Percentiles rank a stretch among this genome's conserved stretches.
These are phyloP conservation scores for Apophysomyces elegans DNA, from an alignment of 371 early-diverging fungal species.

Conservation along the genomic window DNA sequence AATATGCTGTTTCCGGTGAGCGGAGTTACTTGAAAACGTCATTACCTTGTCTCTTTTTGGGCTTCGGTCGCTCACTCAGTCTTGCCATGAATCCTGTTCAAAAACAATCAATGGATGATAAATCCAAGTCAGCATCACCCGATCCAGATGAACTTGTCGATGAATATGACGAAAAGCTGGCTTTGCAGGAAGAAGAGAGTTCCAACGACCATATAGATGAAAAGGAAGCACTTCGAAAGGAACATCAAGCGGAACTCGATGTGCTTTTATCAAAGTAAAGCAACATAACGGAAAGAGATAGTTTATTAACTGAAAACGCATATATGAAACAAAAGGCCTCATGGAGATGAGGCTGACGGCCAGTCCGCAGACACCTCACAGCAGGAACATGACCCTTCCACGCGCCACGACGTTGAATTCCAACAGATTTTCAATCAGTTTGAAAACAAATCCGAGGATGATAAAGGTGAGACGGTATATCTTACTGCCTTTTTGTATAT, in stretches of 20 bases:
- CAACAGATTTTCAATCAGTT: conserved; percentile 52
- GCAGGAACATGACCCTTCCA: background rate
- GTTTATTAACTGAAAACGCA: background rate
- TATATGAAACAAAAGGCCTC: background rate
- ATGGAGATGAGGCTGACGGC: conserved; percentile 2
- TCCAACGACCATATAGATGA: conserved; percentile 8
- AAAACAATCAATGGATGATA: background rate
- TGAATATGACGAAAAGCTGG: conserved; percentile 27
- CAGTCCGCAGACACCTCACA: background rate
- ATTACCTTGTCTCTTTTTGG: background rate
- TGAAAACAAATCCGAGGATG: conserved; percentile 21
- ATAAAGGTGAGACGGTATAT: conserved; percentile 1
- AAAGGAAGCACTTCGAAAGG: conserved; percentile 24
- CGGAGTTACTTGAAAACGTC: background rate
- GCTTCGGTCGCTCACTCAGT: background rate
- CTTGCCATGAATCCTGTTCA: conserved; percentile 2
- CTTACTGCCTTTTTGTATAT: background rate
- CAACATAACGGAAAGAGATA: background rate
- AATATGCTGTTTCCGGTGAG: background rate
- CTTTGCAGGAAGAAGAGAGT: conserved; percentile 14
- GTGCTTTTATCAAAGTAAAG: conserved; percentile 17
- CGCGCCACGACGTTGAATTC: conserved; percentile 30
- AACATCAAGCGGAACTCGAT: conserved; percentile 30
- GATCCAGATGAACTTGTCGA: conserved; percentile 22
- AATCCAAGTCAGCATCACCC: background rate